Evolutionary conservation across 179 eudicot species (phyloP), one percentile per base, ranked within the genome.

Genomic region (Spinacia oleracea): DNA sequence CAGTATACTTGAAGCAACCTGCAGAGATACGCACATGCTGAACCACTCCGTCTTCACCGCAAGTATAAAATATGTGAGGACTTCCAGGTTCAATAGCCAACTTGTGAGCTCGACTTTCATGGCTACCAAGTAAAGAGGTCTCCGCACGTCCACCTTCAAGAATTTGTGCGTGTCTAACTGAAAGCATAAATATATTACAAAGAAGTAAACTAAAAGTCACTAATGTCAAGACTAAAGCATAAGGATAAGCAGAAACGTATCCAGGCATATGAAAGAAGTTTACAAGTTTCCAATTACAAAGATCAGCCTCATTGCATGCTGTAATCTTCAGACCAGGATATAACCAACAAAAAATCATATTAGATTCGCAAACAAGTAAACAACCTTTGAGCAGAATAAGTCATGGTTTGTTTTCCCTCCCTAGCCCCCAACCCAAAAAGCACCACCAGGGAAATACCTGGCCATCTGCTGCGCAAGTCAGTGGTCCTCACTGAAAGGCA

Each of bases 401-500:
- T 29, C 74, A 40, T 25, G 6, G 25, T 23, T 34, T 31, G 40
- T 15, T n/a, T 6, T 5, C 58, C 56, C 8, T 9, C 20, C 34
- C 9, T 15, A 20, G 1, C 27, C 1, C 73, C 73, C 60, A 25
- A 8, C 27, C 25, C 25, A 32, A 32, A 51, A 32, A 4, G 11
- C 32, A 18, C n/a, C 34, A 55, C 60, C 50, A 56, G 60, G 46
- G 59, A 42, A 32, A 59, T 79, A 96, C 99, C 98, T 92, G 93
- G 67, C 99, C 99, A 88, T 96, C 99, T 74, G 99, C 98, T 79
- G 94, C 99, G 81, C 94, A 96, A 53, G 99, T 94, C 76, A 96
- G 51, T 84, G 85, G 58, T 92, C 96, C 46, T 94, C 89, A 65
- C 89, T 87, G 79, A 55, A 89, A 72, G 99, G 98, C 98, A 96